Evolutionary conservation across 768 basidiomycete genomes (phyloP).

Genomic region (Chalciporus chontae): DNA sequence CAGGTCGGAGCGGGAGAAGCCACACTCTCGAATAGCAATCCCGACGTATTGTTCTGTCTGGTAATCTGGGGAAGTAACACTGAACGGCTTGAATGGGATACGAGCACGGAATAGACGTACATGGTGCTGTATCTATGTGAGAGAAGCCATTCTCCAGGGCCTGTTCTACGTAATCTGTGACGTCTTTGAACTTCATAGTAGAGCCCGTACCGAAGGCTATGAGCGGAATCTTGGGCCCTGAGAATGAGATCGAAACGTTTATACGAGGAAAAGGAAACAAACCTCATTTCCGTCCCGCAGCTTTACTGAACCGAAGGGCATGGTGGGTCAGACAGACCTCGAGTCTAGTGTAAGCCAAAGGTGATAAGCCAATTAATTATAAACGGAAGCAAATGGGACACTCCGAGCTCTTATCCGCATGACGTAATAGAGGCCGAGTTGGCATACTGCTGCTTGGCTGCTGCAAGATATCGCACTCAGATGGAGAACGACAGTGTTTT

Average conservation of each 20-base stretch:
- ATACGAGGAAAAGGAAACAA: neutral
- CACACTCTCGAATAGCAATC: conserved; percentile 43
- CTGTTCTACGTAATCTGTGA: conserved; percentile 50
- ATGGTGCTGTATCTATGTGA: conserved; percentile 61
- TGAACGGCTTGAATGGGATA: conserved; percentile 4
- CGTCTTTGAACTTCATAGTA: conserved; percentile 42
- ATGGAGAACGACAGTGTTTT: conserved; percentile 15
- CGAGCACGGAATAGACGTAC: conserved; percentile 25
- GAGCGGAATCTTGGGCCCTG: conserved; percentile 44
- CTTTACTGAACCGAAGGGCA: conserved; percentile 39
- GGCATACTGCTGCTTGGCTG: neutral
- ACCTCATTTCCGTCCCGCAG: conserved; percentile 44
- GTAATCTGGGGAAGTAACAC: conserved; percentile 20
- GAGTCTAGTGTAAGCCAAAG: too few relatives aligned
- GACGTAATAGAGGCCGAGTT: neutral
- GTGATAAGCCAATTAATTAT: too few relatives aligned
- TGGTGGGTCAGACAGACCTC: too few relatives aligned
- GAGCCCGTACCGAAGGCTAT: conserved; percentile 62
- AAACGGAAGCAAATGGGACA: too few relatives aligned
- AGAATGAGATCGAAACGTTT: neutral
- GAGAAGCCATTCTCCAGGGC: conserved; percentile 59
- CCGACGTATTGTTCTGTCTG: conserved; percentile 35
- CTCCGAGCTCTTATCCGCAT: neutral
- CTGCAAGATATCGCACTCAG: neutral
- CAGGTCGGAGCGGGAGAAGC: conserved; percentile 41